These are phyloP conservation scores for Fusarium decemcellulare DNA, from an alignment of 2,329 filamentous ascomycete genomes.

Conservation along the genomic window DNA sequence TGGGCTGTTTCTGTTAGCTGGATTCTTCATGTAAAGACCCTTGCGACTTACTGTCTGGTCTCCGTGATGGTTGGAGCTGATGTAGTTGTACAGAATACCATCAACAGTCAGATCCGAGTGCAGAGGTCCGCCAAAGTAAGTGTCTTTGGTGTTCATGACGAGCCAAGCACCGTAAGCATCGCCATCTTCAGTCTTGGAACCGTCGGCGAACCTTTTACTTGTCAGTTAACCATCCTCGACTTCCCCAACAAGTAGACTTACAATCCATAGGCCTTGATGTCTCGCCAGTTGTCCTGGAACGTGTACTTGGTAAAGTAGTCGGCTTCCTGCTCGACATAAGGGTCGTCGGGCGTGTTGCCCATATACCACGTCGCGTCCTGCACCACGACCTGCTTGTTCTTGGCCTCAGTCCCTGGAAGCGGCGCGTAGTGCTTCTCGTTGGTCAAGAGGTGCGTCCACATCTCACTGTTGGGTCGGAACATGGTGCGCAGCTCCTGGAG, in stretches of 20 bases:
- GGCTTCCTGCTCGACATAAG: constrained; percentile 68
- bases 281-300: constrained; percentile 70
- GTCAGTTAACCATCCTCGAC: constrained; percentile 10
- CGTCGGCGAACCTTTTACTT: constrained; percentile 50
- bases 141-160: constrained; percentile 75
- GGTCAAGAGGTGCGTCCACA: constrained; percentile 75
- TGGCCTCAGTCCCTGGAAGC: constrained; percentile 51
- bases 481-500: constrained; percentile 73
- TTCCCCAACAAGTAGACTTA: constrained; percentile 15
- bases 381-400: constrained; percentile 62
- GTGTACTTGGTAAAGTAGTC: constrained; percentile 79
- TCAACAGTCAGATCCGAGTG: constrained; percentile 76
- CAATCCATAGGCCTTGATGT: constrained; percentile 70
- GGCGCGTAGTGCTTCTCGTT: constrained; percentile 70
- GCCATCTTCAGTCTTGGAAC: constrained; percentile 60
- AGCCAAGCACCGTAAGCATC: constrained; percentile 73
- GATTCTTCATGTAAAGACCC: fast-evolving
- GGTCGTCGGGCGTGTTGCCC: constrained; percentile 66
- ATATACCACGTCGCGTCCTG: constrained; percentile 77
- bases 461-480: constrained; percentile 70
- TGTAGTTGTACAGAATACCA: constrained; percentile 77
- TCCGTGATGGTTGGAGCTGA: constrained; percentile 73
- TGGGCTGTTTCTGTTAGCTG: constrained; percentile 56
- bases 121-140: constrained; percentile 72
- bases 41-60: constrained; percentile 60